Base-by-base conservation (phyloP, 306 rosid species). In the Albizia julibrissin region DNA sequence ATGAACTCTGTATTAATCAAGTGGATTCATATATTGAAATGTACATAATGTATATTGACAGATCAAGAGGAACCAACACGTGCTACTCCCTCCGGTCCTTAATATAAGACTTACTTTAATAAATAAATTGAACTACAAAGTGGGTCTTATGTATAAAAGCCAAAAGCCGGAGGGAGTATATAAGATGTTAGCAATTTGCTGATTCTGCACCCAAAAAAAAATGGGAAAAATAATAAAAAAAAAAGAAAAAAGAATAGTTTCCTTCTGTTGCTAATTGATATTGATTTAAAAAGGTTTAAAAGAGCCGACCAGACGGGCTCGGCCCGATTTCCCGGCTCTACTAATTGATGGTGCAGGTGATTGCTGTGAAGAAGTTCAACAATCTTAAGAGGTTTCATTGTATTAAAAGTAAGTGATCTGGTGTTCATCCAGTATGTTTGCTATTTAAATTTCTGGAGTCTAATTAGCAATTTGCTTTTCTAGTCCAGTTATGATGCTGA, bases 111-210 rank as follows among this genome's bases (percentile, higher is more conserved):
- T 37, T 8, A 37, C 8, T 37, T 37, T 37, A 37, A 37, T 37
- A 0, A 37, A 37, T 6, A 37, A 37, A 37, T 37, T 37, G 8
- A 37, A 37, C 8, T 37, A 37, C 1, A 37, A 37, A 37, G 40
- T 37, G 39, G 8, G 8, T 34, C 1, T 34, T 34, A 34, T 34
- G 6, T 37, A n/a, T n/a, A n/a, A n/a, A n/a, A n/a, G n/a, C n/a
- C 6, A 37, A 5, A 6, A 37, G 7, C 8, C 40, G 1, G 40
- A 37, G 8, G 40, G 0, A 37, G 40, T 37, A 43, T 75, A 39
- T 72, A 56, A 76, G 42, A 52, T 82, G 59, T 72, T 64, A 69
- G 42, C 54, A 71, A 11, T 82, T 70, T 79, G 47, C 66, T 68
- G 64, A 79, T 69, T n/a, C 65, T 66, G 59, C 40, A 61, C 42